phyloP scores from a whole-genome alignment of 495 filamentous ascomycete genomes.

The Sporormia fimetaria region DNA sequence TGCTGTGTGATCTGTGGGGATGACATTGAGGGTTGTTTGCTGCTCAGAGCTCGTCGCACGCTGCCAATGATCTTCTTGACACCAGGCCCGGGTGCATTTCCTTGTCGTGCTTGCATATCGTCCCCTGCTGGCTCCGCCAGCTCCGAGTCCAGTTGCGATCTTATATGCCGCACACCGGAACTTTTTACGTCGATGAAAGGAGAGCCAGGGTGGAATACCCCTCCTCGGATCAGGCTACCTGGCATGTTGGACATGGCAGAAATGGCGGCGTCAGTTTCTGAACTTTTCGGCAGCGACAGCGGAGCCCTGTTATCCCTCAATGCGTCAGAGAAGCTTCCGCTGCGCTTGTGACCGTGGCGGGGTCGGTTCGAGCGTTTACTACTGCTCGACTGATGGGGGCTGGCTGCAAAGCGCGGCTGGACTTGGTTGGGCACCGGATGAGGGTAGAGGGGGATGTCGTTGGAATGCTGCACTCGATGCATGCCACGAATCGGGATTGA shows the following conservation, averaged over 20 bases:
- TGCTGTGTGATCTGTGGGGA: too few relatives aligned
- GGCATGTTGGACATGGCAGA: constrained; percentile 37
- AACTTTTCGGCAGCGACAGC: constrained; percentile 40
- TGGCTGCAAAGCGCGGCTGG: constrained; percentile 13
- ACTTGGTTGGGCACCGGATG: constrained; percentile 24
- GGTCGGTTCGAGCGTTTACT: constrained; percentile 23
- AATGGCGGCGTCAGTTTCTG: constrained; percentile 31
- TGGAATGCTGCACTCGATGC: constrained; percentile 15
- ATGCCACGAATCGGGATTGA: constrained; percentile 52
- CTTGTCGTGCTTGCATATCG: constrained; percentile 5
- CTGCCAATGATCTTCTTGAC: constrained; percentile 80
- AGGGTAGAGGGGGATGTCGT: constrained; percentile 27
- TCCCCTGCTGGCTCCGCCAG: constrained; percentile 8
- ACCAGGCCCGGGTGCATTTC: constrained; percentile 40
- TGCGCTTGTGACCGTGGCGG: constrained; percentile 53
- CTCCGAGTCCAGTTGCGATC: constrained; percentile 22
- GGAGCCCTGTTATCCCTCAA: constrained; percentile 61
- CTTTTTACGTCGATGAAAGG: constrained; percentile 26
- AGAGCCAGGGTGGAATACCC: constrained; percentile 21
- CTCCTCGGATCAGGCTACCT: constrained; percentile 73
- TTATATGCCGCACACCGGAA: constrained; percentile 12
- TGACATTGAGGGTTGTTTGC: constrained; percentile 35
- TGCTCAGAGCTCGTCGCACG: constrained; percentile 78
- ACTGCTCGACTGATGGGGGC: constrained; percentile 12
- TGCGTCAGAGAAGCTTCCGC: constrained; percentile 77